Evolutionary conservation across 2,329 filamentous ascomycete genomes (phyloP), one percentile per base, ranked within the genome.

Genomic region (Thielaviopsis euricoi): DNA sequence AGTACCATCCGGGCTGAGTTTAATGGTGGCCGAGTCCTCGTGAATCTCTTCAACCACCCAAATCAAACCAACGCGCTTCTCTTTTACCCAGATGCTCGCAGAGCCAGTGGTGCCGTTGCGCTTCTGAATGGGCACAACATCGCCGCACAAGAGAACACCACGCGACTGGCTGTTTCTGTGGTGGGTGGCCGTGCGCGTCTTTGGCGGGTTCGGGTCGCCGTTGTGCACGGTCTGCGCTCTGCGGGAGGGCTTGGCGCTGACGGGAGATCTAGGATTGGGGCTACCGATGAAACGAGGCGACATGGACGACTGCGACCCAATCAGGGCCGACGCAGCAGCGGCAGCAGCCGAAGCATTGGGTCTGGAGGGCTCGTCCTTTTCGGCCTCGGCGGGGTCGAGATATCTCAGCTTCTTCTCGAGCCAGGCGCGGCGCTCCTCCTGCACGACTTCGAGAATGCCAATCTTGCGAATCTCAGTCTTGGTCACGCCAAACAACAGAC

Each of bases 41-140:
- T 91, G 88, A 61, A 98, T 97, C 71, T 98, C 93, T 69, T 98
- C 93, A 1, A 98, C 73, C 9, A 98, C 93, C 93, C 93, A 98
- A 61, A 98, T 97, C 60, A 98, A 72, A 10, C 91, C 90, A 56
- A 89, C 83, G 53, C 85, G 81, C 71, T 98, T 98, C 70, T 98
- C 93, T 73, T 98, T 98, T 3, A 98, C 93, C 93, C 93, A 98
- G 46, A 98, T 74, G 70, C 90, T 97, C 43, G 93, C 93, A 59
- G 93, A 90, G 1, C 93, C 93, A 4, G 85, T 91, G 12, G 85
- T 81, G 3, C 93, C 93, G 65, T 98, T 95, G 61, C 93, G 82
- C 71, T 97, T 98, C 68, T 90, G 87, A 60, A 98, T 98, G 0
- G 93, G 93, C 19, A 98, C 89, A n/a, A 98, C 91, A 68, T 98